Conservation (phyloP, 208 protist species). For the Leishmania braziliensis region DNA sequence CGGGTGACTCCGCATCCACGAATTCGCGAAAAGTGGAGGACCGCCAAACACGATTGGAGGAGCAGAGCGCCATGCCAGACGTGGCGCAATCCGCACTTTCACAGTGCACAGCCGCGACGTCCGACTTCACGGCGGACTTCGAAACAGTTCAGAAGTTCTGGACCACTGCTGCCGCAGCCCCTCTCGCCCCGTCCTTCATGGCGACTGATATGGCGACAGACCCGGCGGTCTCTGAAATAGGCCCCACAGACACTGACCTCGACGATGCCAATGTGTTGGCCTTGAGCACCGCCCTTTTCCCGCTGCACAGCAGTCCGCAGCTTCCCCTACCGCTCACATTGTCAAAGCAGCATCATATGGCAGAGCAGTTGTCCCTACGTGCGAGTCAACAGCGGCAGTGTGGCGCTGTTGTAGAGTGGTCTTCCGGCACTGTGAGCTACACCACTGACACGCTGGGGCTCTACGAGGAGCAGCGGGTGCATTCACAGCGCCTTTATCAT, state of each 20-base stretch:
- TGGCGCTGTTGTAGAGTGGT: conserved; percentile 71
- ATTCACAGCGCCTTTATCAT: conserved; percentile 47
- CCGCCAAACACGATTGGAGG: not conserved
- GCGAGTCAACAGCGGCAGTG: not conserved
- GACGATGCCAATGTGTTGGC: not conserved
- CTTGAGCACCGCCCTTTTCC: not conserved
- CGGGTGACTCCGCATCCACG: not conserved
- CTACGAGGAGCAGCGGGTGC: conserved; percentile 53
- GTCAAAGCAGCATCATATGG: not conserved
- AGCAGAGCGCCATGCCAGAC: not conserved
- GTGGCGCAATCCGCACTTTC: not conserved
- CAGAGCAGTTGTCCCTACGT: not conserved
- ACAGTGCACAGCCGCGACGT: not conserved
- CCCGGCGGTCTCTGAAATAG: not conserved
- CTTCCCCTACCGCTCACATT: not conserved
- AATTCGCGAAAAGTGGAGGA: not conserved
- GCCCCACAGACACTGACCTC: not conserved
- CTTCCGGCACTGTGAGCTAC: conserved; percentile 53
- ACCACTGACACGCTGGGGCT: conserved; percentile 65
- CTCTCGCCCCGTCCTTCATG: not conserved
- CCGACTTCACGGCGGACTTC: not conserved
- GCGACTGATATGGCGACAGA: not conserved
- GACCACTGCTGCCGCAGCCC: not conserved
- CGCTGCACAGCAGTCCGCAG: not conserved
- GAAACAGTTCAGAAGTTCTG: not conserved